Evolutionary conservation across 345 rosid genomes (phyloP).

Genomic region (Citrus mangshanensis): DNA sequence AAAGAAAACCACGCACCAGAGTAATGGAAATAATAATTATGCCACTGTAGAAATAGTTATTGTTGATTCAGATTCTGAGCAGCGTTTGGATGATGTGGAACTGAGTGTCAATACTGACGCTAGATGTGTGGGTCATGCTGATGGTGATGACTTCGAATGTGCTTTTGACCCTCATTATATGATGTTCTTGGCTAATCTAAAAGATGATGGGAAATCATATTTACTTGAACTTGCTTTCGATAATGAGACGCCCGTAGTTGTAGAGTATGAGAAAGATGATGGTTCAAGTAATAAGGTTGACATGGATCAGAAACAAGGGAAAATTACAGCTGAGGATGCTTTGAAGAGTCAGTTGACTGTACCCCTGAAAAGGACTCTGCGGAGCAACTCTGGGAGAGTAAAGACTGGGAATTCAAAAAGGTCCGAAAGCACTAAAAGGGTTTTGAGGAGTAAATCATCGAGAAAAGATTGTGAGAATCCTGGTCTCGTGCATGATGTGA

Average conservation of each 20-base stretch:
- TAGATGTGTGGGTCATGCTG: slow-evolving; percentile 6
- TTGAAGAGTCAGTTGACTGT: slow-evolving; percentile 11
- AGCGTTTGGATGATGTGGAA: background rate
- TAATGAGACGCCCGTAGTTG: slow-evolving; percentile 7
- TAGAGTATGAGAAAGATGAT: slow-evolving; percentile 22
- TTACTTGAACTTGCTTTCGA: slow-evolving; percentile 19
- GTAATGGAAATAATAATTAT: background rate
- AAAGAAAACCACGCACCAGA: background rate
- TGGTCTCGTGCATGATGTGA: background rate
- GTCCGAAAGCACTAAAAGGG: background rate
- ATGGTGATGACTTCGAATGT: background rate
- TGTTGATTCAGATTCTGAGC: slow-evolving; percentile 14
- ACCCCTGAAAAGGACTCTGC: background rate
- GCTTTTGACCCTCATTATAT: slow-evolving; percentile 33
- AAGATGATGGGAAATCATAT: slow-evolving; percentile 29
- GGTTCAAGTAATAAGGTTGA: background rate
- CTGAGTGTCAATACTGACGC: background rate
- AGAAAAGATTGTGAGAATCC: background rate
- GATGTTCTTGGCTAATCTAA: slow-evolving; percentile 33
- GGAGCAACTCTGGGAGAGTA: background rate
- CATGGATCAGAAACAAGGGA: background rate
- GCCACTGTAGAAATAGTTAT: background rate
- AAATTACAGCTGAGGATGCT: background rate
- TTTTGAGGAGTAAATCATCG: background rate
- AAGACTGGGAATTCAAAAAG: background rate